phyloP scores from a whole-genome alignment of 495 filamentous ascomycete genomes.

The Friedmanniomyces endolithicus region DNA sequence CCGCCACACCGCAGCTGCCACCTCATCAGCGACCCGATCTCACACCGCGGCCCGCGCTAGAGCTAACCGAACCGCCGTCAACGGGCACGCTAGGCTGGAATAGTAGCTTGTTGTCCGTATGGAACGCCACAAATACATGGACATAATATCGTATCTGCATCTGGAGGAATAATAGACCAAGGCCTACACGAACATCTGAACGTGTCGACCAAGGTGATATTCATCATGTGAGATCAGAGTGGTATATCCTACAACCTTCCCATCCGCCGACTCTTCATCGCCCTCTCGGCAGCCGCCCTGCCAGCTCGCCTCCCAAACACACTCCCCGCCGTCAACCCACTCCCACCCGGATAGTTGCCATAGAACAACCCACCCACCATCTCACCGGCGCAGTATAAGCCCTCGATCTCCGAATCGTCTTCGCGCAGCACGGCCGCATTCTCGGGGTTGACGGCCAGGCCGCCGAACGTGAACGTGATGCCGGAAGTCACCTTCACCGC shows the following conservation, averaged over 20 bases:
- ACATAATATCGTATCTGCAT: too few species aligned
- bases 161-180: too few species aligned
- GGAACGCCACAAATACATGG: too few species aligned
- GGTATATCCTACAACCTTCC: not conserved
- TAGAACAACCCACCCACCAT: slow-evolving; percentile 53
- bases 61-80: too few species aligned
- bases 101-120: too few species aligned
- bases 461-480: slow-evolving; percentile 56
- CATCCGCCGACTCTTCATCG: not conserved
- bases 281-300: slow-evolving; percentile 28
- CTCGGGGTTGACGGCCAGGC: slow-evolving; percentile 39
- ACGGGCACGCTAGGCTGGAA: too few species aligned
- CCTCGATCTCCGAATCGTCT: slow-evolving; percentile 32
- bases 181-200: too few species aligned
- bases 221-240: too few species aligned
- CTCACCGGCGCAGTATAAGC: slow-evolving; percentile 47
- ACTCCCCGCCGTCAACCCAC: slow-evolving; percentile 46
- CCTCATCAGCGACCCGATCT: too few species aligned
- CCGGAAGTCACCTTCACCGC: slow-evolving; percentile 49
- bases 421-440: slow-evolving; percentile 39
- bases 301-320: slow-evolving; percentile 47
- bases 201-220: too few species aligned
- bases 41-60: too few species aligned
- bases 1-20: too few species aligned
- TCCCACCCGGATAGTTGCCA: slow-evolving; percentile 52